Evolutionary conservation across 129 eudicot species (phyloP).

Genomic region (Pseudognaphalium luteoalbum): DNA sequence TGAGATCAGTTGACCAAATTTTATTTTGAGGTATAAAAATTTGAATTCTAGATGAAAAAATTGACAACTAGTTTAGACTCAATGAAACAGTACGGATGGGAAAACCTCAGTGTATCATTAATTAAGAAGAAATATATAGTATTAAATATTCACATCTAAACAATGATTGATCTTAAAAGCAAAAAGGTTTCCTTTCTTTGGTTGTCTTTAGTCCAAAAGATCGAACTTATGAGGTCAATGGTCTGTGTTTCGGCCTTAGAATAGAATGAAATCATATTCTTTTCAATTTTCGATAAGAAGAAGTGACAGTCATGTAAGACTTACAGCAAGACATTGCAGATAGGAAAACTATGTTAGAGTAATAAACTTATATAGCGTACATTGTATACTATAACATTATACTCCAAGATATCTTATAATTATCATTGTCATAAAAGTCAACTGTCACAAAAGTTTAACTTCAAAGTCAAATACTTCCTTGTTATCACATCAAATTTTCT

Average conservation of each 20-base stretch:
- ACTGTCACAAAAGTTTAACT: background rate
- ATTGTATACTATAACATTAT: too few species aligned
- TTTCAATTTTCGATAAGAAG: background rate
- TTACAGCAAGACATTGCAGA: background rate
- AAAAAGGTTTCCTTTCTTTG: background rate
- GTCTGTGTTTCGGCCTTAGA: background rate
- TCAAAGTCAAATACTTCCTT: background rate
- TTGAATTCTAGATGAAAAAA: background rate
- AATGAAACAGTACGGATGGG: background rate
- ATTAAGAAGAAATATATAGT: background rate
- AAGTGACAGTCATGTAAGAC: background rate
- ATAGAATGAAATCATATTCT: background rate
- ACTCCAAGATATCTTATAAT: too few species aligned
- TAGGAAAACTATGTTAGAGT: background rate
- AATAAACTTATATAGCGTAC: too few species aligned
- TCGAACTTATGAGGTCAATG: background rate
- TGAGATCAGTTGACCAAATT: background rate
- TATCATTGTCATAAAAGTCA: too few species aligned
- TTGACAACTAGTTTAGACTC: background rate
- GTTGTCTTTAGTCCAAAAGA: background rate
- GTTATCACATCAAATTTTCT: background rate
- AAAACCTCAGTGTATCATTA: background rate
- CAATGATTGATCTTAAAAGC: conserved; percentile 1
- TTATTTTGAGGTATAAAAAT: background rate
- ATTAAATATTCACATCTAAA: background rate